Conservation (phyloP, 176 grass and related monocot species). For the Pharus latifolius region DNA sequence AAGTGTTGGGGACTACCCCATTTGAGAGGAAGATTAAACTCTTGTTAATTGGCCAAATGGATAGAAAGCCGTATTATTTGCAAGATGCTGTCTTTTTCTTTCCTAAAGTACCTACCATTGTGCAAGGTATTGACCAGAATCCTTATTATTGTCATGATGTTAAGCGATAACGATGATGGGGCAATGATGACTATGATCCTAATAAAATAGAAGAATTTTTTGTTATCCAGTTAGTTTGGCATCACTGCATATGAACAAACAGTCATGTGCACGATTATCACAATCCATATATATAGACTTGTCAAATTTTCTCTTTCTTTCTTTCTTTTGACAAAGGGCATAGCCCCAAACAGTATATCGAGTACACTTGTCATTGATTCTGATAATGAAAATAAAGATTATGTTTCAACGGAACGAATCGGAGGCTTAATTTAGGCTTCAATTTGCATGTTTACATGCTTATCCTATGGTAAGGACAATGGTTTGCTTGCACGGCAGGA, state of each 20-base stretch:
- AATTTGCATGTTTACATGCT: neutral
- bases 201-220: neutral
- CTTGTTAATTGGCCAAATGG: neutral
- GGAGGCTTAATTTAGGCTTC: neutral
- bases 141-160: neutral
- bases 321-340: no score
- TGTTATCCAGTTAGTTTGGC: constrained; percentile 27
- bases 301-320: no score
- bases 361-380: neutral
- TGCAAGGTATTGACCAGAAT: neutral
- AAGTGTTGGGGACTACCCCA: neutral
- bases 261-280: neutral
- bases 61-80: neutral
- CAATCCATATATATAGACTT: constrained; percentile 2
- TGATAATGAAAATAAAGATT: neutral
- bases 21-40: neutral
- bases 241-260: constrained; percentile 7
- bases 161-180: neutral
- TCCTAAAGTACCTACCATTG: neutral
- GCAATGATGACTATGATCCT: neutral
- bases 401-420: neutral
- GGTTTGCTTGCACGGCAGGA: constrained; percentile 42
- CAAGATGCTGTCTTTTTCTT: neutral
- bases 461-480: constrained; percentile 8
- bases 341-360: no score